Conservation (phyloP, 148 eudicot species). For the Fagopyrum homotropicum region DNA sequence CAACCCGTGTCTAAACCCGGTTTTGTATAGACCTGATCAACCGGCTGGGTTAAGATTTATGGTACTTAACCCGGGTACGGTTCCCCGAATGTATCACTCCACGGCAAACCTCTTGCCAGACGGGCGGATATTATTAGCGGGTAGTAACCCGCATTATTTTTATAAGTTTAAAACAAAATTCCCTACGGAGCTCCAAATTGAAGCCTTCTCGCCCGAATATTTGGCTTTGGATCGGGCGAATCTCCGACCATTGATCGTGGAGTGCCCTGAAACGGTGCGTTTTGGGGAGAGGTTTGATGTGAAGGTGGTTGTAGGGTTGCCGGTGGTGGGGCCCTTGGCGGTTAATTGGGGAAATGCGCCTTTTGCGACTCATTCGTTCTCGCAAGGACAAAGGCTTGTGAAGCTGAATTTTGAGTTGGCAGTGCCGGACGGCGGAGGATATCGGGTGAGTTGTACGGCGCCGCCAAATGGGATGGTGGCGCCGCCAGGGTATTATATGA, state of each 20-base stretch:
- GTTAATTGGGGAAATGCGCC: slow-evolving; percentile 79
- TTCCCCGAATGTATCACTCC: slow-evolving; percentile 85
- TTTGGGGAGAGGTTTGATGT: slow-evolving; percentile 49
- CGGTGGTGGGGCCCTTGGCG: slow-evolving; percentile 59
- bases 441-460: slow-evolving; percentile 44
- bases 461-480: slow-evolving; percentile 61
- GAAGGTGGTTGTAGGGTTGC: slow-evolving; percentile 28
- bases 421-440: slow-evolving; percentile 27
- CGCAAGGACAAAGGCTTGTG: slow-evolving; percentile 86
- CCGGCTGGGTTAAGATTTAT: slow-evolving; percentile 72
- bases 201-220: slow-evolving; percentile 84
- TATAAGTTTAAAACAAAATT: slow-evolving; percentile 39
- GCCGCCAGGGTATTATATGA: slow-evolving; percentile 87
- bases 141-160: slow-evolving; percentile 81
- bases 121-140: slow-evolving; percentile 74
- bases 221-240: slow-evolving; percentile 44
- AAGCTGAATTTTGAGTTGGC: slow-evolving; percentile 42
- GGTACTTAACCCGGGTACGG: slow-evolving; percentile 53
- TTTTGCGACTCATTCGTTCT: slow-evolving; percentile 80
- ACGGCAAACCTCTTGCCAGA: slow-evolving; percentile 87
- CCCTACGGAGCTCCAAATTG: slow-evolving; percentile 73
- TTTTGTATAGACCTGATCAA: slow-evolving; percentile 58
- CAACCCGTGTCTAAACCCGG: slow-evolving; percentile 56
- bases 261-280: slow-evolving; percentile 29
- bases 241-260: slow-evolving; percentile 38